These are phyloP conservation scores for Metschnikowia rubicola DNA, from an alignment of 805 yeast genomes.

Conservation along the genomic window DNA sequence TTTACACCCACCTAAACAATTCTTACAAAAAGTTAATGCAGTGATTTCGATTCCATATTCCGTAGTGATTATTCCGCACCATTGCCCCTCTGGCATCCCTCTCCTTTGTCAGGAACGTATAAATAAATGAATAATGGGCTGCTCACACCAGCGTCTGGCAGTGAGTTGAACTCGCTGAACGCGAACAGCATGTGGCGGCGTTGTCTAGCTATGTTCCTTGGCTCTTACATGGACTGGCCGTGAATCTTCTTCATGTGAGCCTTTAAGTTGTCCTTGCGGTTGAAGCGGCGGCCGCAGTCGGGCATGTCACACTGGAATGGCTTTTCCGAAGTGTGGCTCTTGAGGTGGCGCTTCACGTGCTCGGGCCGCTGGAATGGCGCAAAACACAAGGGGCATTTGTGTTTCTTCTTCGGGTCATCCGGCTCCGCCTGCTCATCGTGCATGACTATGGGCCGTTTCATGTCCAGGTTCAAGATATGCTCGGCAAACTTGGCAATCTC, in stretches of 20 bases:
- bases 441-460: slow-evolving; percentile 21
- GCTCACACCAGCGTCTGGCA: too few relatives aligned
- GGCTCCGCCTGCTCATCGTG: slow-evolving; percentile 32
- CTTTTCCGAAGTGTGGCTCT: slow-evolving; percentile 55
- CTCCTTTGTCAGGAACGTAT: too few relatives aligned
- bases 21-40: too few relatives aligned
- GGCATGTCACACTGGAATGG: slow-evolving; percentile 53
- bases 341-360: slow-evolving; percentile 64
- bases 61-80: too few relatives aligned
- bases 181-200: too few relatives aligned
- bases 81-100: too few relatives aligned
- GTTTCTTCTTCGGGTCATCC: slow-evolving; percentile 50
- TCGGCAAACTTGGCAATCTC: slow-evolving; percentile 22
- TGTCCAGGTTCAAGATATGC: slow-evolving; percentile 19
- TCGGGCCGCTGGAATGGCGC: slow-evolving; percentile 66
- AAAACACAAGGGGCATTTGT: slow-evolving; percentile 62
- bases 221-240: slow-evolving; percentile 8
- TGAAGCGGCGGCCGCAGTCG: slow-evolving; percentile 53
- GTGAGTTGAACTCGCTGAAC: too few relatives aligned
- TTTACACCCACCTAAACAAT: too few relatives aligned
- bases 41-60: too few relatives aligned
- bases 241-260: slow-evolving; percentile 64
- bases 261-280: slow-evolving; percentile 57
- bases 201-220: too few relatives aligned
- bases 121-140: too few relatives aligned